Conservation (phyloP, 139 green algal species). For the Chlorella sp. region DNA sequence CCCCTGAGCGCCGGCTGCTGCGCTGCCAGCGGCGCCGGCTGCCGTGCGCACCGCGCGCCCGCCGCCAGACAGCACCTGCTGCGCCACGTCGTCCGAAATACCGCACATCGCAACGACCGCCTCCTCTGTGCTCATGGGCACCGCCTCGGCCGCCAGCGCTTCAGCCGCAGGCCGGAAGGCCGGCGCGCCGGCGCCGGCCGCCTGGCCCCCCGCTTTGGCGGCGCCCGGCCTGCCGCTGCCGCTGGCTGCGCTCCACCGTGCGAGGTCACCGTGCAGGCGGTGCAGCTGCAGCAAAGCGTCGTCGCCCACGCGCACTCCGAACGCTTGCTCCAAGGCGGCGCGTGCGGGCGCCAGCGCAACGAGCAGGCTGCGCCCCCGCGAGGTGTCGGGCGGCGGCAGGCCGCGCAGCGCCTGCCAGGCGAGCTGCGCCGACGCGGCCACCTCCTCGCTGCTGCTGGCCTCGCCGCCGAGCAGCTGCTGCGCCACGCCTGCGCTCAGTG, state of each 20-base stretch:
- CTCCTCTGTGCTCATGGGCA: background rate
- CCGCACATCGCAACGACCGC: slow-evolving; percentile 10
- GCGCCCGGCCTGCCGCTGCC: background rate
- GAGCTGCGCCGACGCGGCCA: slow-evolving; percentile 10
- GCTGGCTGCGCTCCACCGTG: background rate
- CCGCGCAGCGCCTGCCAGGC: slow-evolving; percentile 14
- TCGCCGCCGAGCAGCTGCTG: slow-evolving; percentile 20
- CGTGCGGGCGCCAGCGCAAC: slow-evolving; percentile 4
- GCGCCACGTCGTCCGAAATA: slow-evolving; percentile 1
- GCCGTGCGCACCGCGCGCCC: background rate
- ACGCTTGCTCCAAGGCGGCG: background rate
- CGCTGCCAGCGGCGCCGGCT: background rate
- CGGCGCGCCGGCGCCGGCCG: background rate
- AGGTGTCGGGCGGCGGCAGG: slow-evolving; percentile 5
- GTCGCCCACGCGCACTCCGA: too few relatives aligned
- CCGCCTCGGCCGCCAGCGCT: background rate
- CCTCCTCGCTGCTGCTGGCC: slow-evolving; percentile 25
- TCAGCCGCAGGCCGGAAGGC: background rate
- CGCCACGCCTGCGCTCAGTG: slow-evolving; percentile 9
- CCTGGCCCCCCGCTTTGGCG: background rate
- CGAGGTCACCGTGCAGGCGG: background rate
- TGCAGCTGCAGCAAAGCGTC: too few relatives aligned
- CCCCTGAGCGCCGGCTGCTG: background rate
- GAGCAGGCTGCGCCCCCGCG: background rate
- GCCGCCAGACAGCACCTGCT: background rate